A percentile compares a stretch with the other conserved stretches of the same genome.
Evolutionary conservation across 1,284 basidiomycete genomes (phyloP).

Genomic region (Cryptococcus sp.): DNA sequence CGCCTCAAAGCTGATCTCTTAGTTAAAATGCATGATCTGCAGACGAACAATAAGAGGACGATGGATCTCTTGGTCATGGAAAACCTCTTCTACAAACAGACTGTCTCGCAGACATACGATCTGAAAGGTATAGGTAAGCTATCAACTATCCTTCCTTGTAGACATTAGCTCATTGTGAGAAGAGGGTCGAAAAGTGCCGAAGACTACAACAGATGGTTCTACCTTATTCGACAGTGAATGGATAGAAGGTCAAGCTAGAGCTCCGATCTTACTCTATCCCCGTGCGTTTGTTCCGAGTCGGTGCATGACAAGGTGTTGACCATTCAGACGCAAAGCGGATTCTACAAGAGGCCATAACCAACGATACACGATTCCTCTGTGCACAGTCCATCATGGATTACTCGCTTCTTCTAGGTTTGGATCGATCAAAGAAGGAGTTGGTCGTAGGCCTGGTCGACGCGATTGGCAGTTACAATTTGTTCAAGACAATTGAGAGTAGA

Average conservation of each 20-base stretch:
- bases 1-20: neutral
- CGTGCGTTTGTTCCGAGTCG: constrained; percentile 23
- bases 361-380: constrained; percentile 66
- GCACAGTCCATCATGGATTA: constrained; percentile 78
- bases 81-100: constrained; percentile 67
- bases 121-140: constrained; percentile 70
- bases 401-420: constrained; percentile 58
- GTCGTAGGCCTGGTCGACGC: constrained; percentile 73
- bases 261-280: constrained; percentile 61
- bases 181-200: constrained; percentile 41
- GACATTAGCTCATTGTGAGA: neutral
- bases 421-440: constrained; percentile 61
- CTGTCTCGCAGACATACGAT: constrained; percentile 65
- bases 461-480: constrained; percentile 53
- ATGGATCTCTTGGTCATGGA: constrained; percentile 75
- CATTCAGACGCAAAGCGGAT: constrained; percentile 58
- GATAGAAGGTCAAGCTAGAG: constrained; percentile 68
- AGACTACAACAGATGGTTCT: constrained; percentile 33
- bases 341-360: constrained; percentile 61
- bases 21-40: constrained; percentile 67
- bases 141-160: neutral
- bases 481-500: constrained; percentile 34
- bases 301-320: neutral
- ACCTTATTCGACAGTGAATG: constrained; percentile 74
- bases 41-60: constrained; percentile 59